These are phyloP conservation scores for Paramecium primaurelia DNA, from an alignment of 73 alveolate genomes.

Conservation along the genomic window DNA sequence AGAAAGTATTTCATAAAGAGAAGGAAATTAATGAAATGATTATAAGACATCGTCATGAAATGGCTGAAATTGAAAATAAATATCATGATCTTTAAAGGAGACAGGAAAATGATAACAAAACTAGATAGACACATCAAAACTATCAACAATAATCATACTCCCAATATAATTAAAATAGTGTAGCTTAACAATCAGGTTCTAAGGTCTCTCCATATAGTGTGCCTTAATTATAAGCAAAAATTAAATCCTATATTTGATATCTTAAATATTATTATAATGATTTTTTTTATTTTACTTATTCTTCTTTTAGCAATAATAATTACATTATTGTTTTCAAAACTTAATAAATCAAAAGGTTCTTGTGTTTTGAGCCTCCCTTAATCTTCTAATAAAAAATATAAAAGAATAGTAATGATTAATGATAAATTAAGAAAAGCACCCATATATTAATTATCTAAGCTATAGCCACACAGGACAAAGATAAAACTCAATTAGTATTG, in stretches of 20 bases:
- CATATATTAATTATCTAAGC: constrained; percentile 71
- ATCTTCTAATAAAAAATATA: neutral
- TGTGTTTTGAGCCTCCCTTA: neutral
- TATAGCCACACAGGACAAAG: constrained; percentile 48
- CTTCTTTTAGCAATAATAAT: neutral
- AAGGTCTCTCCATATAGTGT: constrained; percentile 24
- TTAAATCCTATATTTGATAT: neutral
- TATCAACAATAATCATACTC: neutral
- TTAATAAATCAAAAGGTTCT: neutral
- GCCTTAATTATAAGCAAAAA: constrained; percentile 24
- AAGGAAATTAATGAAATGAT: constrained; percentile 32
- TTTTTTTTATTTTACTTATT: neutral
- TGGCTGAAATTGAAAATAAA: neutral
- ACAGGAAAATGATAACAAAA: neutral
- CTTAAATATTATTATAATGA: neutral
- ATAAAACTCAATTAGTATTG: constrained; percentile 57
- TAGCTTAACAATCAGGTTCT: neutral
- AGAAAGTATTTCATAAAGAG: neutral
- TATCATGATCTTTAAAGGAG: neutral
- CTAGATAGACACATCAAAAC: neutral
- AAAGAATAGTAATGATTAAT: constrained; percentile 73
- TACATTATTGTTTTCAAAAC: neutral
- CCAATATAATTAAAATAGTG: neutral
- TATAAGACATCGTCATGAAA: neutral
- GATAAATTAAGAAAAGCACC: constrained; percentile 87